Base-by-base conservation (phyloP, 495 filamentous ascomycete genomes). In the Mytilinidion resinicola region DNA sequence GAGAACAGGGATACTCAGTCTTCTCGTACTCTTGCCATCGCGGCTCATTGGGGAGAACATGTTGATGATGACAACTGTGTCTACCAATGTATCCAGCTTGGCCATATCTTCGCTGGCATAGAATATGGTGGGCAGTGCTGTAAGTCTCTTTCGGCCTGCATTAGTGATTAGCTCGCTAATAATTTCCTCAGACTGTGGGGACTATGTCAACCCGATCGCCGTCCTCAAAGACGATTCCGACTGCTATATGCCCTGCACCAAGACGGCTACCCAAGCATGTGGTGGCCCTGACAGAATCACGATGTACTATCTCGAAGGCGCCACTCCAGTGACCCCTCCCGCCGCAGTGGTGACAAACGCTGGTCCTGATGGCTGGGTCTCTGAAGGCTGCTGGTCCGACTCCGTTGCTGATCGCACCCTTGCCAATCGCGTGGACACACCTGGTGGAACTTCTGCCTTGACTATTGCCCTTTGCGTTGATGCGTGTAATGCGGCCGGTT, bases 201-300 rank as follows among this genome's bases (percentile, higher is more conserved):
- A 48, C 44, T 21, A 21, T 3, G 44, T 48, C 19, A 48, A 48
- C 21, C 19, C 44, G 3, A 48, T 48, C 6, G 44, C 44, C 19
- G 21, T 3, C 4, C 4, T 6, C 15, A 20, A 5, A 20, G 14
- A n/a, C 5, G 44, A 48, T 3, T 19, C 25, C 38, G 57, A 52
- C 42, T 60, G 57, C 34, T 19, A 36, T 14, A 60, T 60, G 57
- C 25, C 51, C 10, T 60, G 57, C 43, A 42, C 42, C 20, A 51
- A 51, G 21, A 51, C 50, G 12, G 21, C 57, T 25, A 42, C 50
- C 19, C 50, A 60, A 51, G 48, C 57, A 8, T 60, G 57, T 19
- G 57, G 57, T 42, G 57, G 57, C 6, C 51, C 51, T 8, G 38
- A 55, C 15, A 12, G 51, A 7, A 42, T 60, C 12, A 55, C 49